phyloP scores from a whole-genome alignment of 2,329 filamentous ascomycete species.

The Lecanosticta acicola region DNA sequence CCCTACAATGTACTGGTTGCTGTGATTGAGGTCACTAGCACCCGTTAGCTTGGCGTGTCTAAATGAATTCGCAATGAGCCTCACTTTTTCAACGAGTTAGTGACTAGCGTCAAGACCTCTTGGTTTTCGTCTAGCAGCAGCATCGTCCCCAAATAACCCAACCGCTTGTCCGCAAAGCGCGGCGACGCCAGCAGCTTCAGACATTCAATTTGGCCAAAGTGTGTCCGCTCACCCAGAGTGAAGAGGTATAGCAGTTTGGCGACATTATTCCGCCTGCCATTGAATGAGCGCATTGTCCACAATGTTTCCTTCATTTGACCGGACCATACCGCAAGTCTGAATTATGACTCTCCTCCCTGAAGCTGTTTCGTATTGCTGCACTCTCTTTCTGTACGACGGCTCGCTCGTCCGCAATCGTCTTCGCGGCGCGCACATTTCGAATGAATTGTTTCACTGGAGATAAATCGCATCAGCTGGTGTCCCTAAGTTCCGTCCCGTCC shows the following conservation, averaged over 20 bases:
- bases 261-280: constrained; percentile 86
- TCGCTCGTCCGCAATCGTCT: constrained; percentile 97
- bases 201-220: constrained; percentile 99
- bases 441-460: constrained; percentile 97
- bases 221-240: constrained; percentile 91
- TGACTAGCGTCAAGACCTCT: constrained; percentile 93
- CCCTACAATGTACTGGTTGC: constrained; percentile 97
- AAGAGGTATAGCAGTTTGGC: constrained; percentile 97
- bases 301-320: not conserved
- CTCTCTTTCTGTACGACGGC: constrained; percentile 99
- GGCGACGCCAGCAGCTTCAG: constrained; percentile 94
- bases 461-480: constrained; percentile 5
- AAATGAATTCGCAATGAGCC: constrained; percentile 20
- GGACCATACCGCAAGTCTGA: constrained; percentile 71
- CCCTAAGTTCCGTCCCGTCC: too few relatives aligned
- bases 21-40: constrained; percentile 83
- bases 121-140: constrained; percentile 95
- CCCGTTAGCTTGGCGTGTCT: constrained; percentile 13
- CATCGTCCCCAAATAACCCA: constrained; percentile 95
- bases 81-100: constrained; percentile 96
- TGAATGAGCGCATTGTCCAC: constrained; percentile 4
- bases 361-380: constrained; percentile 93
- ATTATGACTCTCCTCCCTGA: constrained; percentile 92
- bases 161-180: constrained; percentile 92
- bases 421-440: constrained; percentile 94